Evolutionary conservation across 768 basidiomycete genomes (phyloP), one percentile per base, ranked within the genome.

Genomic region (Hebeloma cylindrosporum): DNA sequence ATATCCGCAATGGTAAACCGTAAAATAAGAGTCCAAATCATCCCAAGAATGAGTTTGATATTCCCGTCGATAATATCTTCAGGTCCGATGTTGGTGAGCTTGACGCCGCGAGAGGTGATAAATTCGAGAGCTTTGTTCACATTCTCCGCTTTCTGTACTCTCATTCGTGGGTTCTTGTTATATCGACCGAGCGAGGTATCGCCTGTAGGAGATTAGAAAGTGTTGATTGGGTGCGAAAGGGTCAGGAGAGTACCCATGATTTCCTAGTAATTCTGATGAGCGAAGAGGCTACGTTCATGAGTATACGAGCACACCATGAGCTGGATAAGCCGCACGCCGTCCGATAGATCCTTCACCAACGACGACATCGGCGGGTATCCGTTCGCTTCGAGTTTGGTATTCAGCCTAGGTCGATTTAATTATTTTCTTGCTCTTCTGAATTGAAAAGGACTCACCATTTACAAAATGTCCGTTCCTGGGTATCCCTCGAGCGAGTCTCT

Each of bases 51-150:
- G 43, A 99, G 85, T 67, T 98, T 99, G 52, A 94, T 66, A 64
- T 95, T 96, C n/a, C 94, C 94, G 64, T 99, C 96, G 45, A 99
- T 93, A 61, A 98, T 96, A 64, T 98, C 95, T 79, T 97, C 95
- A 7, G 94, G 91, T 11, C 93, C 95, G 50, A 99, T 97, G 66
- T 98, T 98, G 25, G 94, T 98, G 51, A 99, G 72, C 61, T 95
- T 94, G 43, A 98, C 91, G 8, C 93, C 93, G 56, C 93, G 73
- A 11, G 89, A 90, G 23, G 85, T 86, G 65, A 99, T 97, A 66
- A 96, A 97, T 54, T 95, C 89, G 34, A 99, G 68, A 0, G 96
- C 96, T 65, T 92, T 93, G 67, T 91, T 94, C 37, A 95, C 94
- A 66, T 99, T 99, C 75, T 99, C 96, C 2, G 93, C 93, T 60